These are phyloP conservation scores for Penicillium sp. DNA, from an alignment of 2,329 filamentous ascomycete species.

Conservation along the genomic window DNA sequence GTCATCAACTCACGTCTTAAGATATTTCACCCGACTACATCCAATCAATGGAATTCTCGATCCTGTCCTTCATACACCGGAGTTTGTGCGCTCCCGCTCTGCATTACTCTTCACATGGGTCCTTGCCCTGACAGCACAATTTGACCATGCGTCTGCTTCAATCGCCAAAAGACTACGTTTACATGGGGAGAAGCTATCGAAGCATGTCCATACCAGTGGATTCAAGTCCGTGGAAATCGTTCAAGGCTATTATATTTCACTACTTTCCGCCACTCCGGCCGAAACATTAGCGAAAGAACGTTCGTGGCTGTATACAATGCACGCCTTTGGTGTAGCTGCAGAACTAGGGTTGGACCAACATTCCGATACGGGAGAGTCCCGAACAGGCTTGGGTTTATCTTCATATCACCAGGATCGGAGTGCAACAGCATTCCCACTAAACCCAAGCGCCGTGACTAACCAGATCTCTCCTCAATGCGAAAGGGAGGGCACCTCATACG, in stretches of 20 bases:
- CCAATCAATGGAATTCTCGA: constrained; percentile 34
- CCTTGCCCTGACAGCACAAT: constrained; percentile 31
- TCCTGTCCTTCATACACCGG: constrained; percentile 28
- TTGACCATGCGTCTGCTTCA: constrained; percentile 20
- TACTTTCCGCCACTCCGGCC: constrained; percentile 29
- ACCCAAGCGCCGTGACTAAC: not conserved
- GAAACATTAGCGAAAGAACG: constrained; percentile 28
- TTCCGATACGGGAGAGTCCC: not conserved
- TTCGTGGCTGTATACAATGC: constrained; percentile 32
- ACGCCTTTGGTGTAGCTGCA: constrained; percentile 29
- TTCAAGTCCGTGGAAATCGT: constrained; percentile 34
- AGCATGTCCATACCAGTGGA: constrained; percentile 29
- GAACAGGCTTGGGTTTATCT: not conserved
- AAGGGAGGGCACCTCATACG: not conserved
- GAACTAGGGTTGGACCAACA: constrained; percentile 29
- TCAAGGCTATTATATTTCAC: constrained; percentile 34
- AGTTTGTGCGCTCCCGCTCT: constrained; percentile 28
- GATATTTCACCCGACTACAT: constrained; percentile 30
- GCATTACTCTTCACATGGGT: constrained; percentile 35
- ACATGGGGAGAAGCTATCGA: constrained; percentile 31
- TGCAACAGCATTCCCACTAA: not conserved
- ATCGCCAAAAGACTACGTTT: constrained; percentile 27
- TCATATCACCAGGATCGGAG: not conserved
- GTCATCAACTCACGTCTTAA: not conserved
- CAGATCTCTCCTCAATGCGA: not conserved